Evolutionary conservation across 306 rosid genomes (phyloP).

Genomic region (Vachellia collinsii): DNA sequence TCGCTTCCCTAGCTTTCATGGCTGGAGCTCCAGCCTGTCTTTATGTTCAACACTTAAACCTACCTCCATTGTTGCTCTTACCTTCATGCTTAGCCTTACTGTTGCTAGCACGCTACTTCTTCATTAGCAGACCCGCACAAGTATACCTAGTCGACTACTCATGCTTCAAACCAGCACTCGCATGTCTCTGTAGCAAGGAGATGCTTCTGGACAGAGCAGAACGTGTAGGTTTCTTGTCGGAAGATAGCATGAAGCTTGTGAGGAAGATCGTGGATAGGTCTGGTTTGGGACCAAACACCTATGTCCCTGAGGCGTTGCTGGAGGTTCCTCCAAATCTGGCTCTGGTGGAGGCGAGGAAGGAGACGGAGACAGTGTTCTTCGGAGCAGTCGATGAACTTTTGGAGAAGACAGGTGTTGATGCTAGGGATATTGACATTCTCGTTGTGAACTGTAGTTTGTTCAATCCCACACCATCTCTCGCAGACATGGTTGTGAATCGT

Average conservation of each 20-base stretch:
- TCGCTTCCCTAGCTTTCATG: constrained; percentile 17
- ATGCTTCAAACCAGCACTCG: constrained; percentile 35
- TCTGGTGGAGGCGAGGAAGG: constrained; percentile 23
- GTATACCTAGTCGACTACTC: constrained; percentile 40
- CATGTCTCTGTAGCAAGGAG: constrained; percentile 25
- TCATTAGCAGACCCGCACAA: not conserved
- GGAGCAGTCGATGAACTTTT: constrained; percentile 42
- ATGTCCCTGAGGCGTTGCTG: constrained; percentile 29
- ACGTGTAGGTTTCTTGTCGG: not conserved
- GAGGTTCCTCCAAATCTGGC: constrained; percentile 32
- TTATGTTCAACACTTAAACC: not conserved
- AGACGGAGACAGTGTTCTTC: constrained; percentile 28
- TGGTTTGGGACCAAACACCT: constrained; percentile 40
- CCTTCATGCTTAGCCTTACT: not conserved
- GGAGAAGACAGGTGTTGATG: constrained; percentile 37
- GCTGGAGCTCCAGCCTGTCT: constrained; percentile 13
- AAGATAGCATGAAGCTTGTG: constrained; percentile 32
- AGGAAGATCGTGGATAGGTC: constrained; percentile 35
- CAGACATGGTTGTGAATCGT: constrained; percentile 36
- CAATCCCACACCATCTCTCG: constrained; percentile 38
- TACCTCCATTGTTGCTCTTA: constrained; percentile 11
- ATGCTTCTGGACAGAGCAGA: constrained; percentile 13
- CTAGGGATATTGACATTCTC: constrained; percentile 32
- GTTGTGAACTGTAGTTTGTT: constrained; percentile 39
- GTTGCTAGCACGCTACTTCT: not conserved